Conservation (phyloP, 257 asterid genomes). For the Solanum virginianum region DNA sequence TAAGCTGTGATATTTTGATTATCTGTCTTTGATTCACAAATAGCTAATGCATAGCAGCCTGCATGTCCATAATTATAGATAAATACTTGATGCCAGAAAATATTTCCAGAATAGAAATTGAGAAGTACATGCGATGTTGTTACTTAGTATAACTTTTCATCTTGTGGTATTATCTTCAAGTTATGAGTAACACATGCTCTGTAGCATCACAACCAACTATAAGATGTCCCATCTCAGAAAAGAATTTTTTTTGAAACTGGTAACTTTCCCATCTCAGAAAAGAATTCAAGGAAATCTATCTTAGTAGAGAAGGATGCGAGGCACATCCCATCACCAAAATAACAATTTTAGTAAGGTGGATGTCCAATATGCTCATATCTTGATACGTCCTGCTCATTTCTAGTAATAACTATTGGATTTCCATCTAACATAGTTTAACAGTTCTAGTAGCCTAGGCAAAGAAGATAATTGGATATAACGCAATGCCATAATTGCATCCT, state of each 20-base stretch:
- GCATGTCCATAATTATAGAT: conserved; percentile 15
- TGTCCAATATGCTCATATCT: not conserved
- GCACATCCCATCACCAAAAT: not conserved
- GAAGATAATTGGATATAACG: not conserved
- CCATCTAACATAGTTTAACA: not conserved
- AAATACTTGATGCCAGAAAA: not conserved
- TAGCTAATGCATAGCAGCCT: conserved; percentile 77
- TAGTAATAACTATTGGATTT: not conserved
- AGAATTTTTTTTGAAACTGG: too few relatives aligned
- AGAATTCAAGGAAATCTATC: not conserved
- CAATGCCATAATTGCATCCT: not conserved
- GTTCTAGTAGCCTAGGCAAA: not conserved
- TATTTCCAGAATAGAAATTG: not conserved
- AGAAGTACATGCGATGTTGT: not conserved
- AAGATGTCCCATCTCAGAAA: not conserved
- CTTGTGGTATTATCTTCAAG: not conserved
- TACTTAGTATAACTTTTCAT: not conserved
- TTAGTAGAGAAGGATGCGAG: not conserved
- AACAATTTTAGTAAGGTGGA: not conserved
- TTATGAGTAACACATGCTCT: not conserved
- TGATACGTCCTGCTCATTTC: not conserved
- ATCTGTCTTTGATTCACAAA: conserved; percentile 48
- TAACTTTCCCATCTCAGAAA: not conserved
- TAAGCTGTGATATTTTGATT: conserved; percentile 92
- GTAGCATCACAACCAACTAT: not conserved